Base-by-base conservation (phyloP, 495 filamentous ascomycete genomes). In the Chaetomium fimeti region DNA sequence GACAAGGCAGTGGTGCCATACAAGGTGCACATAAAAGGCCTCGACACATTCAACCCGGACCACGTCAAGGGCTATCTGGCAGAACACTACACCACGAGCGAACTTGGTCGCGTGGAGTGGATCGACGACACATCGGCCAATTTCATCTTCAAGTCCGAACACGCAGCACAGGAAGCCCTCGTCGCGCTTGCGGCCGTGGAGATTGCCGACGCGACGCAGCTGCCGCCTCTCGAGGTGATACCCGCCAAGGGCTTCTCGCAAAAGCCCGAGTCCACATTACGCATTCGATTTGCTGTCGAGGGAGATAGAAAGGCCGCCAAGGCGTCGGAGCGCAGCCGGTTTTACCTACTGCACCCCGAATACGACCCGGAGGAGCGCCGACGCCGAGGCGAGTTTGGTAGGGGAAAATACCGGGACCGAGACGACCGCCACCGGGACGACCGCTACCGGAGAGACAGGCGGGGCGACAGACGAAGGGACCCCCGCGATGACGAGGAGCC, bases 101-200 rank as follows among this genome's bases (percentile, higher is more conserved):
- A 71, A 7, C 83, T 89, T 32, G 71, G 78, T 25, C 83, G 84
- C 22, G 78, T 97, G 67, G 91, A 97, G 76, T 98, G 94, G 94
- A 93, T 98, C 65, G 89, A 98, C 69, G 94, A 98, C 73, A 89
- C 85, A 20, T 94, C 92, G 0, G 91, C 91, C 64, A 97, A 97
- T 68, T 73, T 96, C 38, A 71, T 93, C 49, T 98, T 92, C 79
- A 83, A 81, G 27, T 76, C 88, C 22, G 85, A 88, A n/a, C 61
- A 62, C 13, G 71, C 82, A n/a, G 93, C 93, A 0, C 68, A 82
- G 2, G 80, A 85, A 56, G 93, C 92, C 16, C 82, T 98, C n/a
- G 71, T 78, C 48, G 83, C 86, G 6, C 81, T 97, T 53, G 74
- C 81, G 12, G 75, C 71, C 2, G 63, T 80, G 2, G 73, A 75